Conservation (phyloP, 1,284 basidiomycete species). For the Sanghuangporus sanghuang region DNA sequence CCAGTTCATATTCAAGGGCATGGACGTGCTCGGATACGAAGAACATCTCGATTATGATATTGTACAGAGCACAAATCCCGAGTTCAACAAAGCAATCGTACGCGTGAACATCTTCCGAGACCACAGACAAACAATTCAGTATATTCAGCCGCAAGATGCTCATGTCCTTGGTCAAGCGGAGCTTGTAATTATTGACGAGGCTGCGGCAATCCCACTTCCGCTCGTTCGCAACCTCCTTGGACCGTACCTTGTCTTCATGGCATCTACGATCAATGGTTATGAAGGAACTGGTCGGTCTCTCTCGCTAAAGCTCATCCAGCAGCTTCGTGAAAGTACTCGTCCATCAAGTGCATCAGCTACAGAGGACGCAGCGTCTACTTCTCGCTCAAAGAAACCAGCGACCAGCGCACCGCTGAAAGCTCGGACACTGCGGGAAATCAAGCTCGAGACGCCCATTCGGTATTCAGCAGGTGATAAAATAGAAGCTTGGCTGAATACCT, state of each 20-base stretch:
- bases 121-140: slow-evolving; percentile 94
- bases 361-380: slow-evolving; percentile 38
- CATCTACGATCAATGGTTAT: slow-evolving; percentile 98
- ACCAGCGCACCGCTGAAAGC: slow-evolving; percentile 59
- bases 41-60: slow-evolving; percentile 98
- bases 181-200: slow-evolving; percentile 97
- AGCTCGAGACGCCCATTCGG: slow-evolving; percentile 92
- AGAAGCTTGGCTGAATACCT: slow-evolving; percentile 90
- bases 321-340: slow-evolving; percentile 86
- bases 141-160: slow-evolving; percentile 96
- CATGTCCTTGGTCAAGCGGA: slow-evolving; percentile 98
- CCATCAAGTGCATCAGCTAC: slow-evolving; percentile 51
- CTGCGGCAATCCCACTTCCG: slow-evolving; percentile 95
- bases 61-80: slow-evolving; percentile 88
- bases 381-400: slow-evolving; percentile 40
- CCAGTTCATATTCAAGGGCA: slow-evolving; percentile 96
- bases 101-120: slow-evolving; percentile 92
- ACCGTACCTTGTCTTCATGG: slow-evolving; percentile 97
- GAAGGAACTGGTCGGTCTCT: slow-evolving; percentile 98
- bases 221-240: slow-evolving; percentile 94
- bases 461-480: slow-evolving; percentile 86
- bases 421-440: slow-evolving; percentile 88
- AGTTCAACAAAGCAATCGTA: slow-evolving; percentile 95
- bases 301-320: slow-evolving; percentile 96
- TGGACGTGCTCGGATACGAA: slow-evolving; percentile 94